Conservation (phyloP, 225 moss, liverwort and hornwort genomes). For the Asterella californica region DNA sequence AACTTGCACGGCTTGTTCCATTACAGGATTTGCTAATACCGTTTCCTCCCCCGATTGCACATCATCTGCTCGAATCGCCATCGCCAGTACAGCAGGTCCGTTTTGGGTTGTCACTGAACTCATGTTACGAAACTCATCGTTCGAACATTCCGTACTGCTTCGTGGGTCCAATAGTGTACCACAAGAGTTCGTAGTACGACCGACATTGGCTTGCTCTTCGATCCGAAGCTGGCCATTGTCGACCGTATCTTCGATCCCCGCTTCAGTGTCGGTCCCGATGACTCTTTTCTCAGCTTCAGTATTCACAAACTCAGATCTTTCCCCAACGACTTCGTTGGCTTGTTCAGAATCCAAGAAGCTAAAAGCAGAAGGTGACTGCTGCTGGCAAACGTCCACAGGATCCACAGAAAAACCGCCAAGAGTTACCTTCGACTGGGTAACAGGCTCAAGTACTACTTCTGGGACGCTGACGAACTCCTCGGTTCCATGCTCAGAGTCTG, state of each 20-base stretch:
- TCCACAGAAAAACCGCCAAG: neutral
- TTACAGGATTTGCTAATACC: neutral
- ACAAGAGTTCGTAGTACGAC: neutral
- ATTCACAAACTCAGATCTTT: neutral
- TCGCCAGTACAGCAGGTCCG: neutral
- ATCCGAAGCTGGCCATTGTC: neutral
- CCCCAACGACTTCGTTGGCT: neutral
- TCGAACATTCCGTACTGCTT: neutral
- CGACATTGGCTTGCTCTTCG: neutral
- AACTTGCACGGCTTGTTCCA: conserved; percentile 44
- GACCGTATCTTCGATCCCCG: neutral
- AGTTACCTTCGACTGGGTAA: neutral
- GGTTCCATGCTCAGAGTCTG: neutral
- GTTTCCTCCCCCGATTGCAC: neutral
- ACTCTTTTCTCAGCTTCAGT: neutral
- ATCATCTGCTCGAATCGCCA: neutral
- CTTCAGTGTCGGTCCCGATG: neutral
- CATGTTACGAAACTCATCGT: neutral
- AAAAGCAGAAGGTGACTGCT: neutral
- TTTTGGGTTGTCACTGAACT: neutral
- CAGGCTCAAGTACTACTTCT: neutral
- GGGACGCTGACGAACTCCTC: neutral
- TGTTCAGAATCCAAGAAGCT: neutral
- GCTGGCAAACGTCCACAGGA: neutral
- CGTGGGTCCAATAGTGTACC: neutral